Base-by-base conservation (phyloP, 2,329 filamentous ascomycete genomes). In the Fusarium pseudograminearum region DNA sequence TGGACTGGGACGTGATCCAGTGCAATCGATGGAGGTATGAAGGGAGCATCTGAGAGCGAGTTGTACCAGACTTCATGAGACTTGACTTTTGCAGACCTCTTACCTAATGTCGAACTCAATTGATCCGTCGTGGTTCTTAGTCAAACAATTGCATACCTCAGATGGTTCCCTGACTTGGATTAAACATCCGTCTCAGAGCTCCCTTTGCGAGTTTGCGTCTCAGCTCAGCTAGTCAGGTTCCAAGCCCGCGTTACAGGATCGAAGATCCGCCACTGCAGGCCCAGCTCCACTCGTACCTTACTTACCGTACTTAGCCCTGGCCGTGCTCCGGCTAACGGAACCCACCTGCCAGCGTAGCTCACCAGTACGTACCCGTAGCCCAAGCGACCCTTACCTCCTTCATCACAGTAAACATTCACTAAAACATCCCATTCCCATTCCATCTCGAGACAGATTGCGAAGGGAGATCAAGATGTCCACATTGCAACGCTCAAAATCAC, bases 401-500 rank as follows among this genome's bases (percentile, higher is more conserved):
- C 42, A 53, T 47, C 53, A 69, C 51, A 66, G 62, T 50, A 67
- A 70, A 71, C 61, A 66, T 55, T 50, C 20, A 61, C 40, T 44
- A 42, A 70, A 68, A 65, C 62, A 69, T 59, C 52, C 47, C 42
- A 56, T 50, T 30, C 34, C 41, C 41, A 51, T 50, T 46, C 15
- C 36, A 38, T 65, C 24, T 28, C 56, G 22, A 31, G 36, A 40
- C 26, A 38, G 36, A 65, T 38, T 44, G 38, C 28, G 54, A 33
- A 34, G 38, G 46, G 54, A 47, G 51, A 34, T 18, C 57, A 72
- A 45, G 58, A 84, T 83, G 82, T 82, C 83, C 47, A 82, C 83
- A 10, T 72, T 84, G 65, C 78, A 81, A 55, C 82, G 85, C 54
- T 79, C 84, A 31, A 81, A 84, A 20, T 86, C 86, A 4, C 70